A percentile compares a stretch with the other conserved stretches of the same genome.
Conservation (phyloP, 2,329 filamentous ascomycete species). For the Penicillium sp. region DNA sequence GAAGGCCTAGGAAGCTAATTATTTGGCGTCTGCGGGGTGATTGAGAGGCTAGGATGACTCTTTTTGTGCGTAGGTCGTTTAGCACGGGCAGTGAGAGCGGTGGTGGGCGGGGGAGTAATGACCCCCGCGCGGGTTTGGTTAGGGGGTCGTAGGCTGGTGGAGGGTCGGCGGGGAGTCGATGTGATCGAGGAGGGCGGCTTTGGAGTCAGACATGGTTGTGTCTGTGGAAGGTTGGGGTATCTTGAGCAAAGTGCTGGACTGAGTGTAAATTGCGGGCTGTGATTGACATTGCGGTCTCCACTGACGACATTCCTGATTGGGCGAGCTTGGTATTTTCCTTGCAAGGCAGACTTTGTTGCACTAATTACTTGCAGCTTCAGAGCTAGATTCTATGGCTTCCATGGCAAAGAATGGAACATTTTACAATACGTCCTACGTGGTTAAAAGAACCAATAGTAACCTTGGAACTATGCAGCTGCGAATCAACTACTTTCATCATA, state of each 20-base stretch:
- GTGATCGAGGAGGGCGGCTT: constrained; percentile 23
- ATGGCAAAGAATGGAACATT: too few relatives aligned
- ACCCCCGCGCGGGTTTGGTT: constrained; percentile 15
- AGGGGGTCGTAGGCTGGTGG: constrained; percentile 35
- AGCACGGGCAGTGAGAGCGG: constrained; percentile 78
- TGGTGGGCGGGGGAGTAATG: constrained; percentile 36
- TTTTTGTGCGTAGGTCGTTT: constrained; percentile 66
- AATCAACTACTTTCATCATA: too few relatives aligned
- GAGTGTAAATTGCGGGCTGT: not conserved
- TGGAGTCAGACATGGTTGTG: constrained; percentile 28
- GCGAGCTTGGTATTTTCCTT: not conserved
- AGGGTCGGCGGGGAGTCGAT: constrained; percentile 22
- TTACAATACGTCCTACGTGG: too few relatives aligned
- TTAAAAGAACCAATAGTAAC: too few relatives aligned
- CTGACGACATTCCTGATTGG: constrained; percentile 1
- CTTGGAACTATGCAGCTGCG: too few relatives aligned
- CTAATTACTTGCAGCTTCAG: too few relatives aligned
- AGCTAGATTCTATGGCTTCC: too few relatives aligned
- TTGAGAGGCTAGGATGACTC: constrained; percentile 83
- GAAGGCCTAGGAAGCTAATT: constrained; percentile 71
- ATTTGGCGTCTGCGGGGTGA: constrained; percentile 81
- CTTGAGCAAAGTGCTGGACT: not conserved
- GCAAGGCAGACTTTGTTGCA: too few relatives aligned
- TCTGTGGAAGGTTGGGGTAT: constrained; percentile 3
- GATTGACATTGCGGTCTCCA: not conserved